Percentiles rank a stretch among this genome's conserved stretches.
Conservation (phyloP, 2,329 filamentous ascomycete species). For the Cordyceps cateniannulata region DNA sequence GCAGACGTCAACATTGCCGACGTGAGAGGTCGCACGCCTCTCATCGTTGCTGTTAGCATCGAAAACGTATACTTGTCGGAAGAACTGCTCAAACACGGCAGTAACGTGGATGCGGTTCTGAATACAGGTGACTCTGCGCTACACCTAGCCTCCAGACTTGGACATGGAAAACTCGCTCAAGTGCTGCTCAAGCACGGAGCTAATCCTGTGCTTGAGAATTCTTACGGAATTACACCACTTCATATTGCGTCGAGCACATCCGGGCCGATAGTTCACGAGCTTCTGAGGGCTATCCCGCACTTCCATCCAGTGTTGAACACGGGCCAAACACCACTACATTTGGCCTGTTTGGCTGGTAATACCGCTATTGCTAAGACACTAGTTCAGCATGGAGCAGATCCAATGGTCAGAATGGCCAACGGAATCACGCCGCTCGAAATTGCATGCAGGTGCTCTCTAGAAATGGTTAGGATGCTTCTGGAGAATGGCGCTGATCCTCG, state of each 20-base stretch:
- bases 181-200: background rate
- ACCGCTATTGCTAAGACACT: no score
- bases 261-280: no score
- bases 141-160: background rate
- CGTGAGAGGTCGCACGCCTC: background rate
- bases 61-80: background rate
- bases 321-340: no score
- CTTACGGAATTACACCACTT: background rate
- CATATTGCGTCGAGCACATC: no score
- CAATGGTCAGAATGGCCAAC: no score
- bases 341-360: no score
- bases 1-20: background rate
- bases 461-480: slow-evolving; percentile 2
- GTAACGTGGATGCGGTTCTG: background rate
- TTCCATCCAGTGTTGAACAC: no score
- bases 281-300: no score
- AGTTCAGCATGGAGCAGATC: no score
- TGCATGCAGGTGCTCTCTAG: background rate
- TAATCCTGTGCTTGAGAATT: background rate
- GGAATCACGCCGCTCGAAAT: slow-evolving; percentile 4
- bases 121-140: background rate
- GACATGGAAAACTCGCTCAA: background rate
- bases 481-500: background rate
- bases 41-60: background rate
- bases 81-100: background rate